Evolutionary conservation across 129 eudicot genomes (phyloP).

Genomic region (Deinandra increscens): DNA sequence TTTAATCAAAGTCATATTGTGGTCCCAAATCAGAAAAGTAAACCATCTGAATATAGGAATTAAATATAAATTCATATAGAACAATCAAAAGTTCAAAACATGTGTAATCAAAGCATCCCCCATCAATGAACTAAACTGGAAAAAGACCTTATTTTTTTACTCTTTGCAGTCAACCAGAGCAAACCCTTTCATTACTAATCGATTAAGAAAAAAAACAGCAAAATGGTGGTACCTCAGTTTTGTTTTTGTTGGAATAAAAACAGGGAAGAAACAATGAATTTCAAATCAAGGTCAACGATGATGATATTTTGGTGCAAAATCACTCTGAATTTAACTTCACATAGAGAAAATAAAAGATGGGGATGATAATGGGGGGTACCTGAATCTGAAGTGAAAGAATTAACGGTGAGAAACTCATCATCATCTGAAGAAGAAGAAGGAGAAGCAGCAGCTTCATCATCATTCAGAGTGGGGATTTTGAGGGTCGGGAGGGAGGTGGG

Average conservation of each 20-base stretch:
- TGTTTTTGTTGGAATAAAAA: no score
- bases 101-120: neutral
- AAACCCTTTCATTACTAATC: neutral
- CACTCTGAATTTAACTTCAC: conserved; percentile 1
- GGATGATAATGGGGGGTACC: conserved; percentile 47
- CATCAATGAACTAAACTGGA: conserved; percentile 2
- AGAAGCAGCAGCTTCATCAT: no score
- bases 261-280: neutral
- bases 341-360: neutral
- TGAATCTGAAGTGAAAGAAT: conserved; percentile 64
- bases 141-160: no score
- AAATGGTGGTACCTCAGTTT: neutral
- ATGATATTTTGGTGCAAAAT: conserved; percentile 25
- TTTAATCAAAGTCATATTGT: conserved; percentile 10
- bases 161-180: neutral
- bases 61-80: neutral
- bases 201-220: neutral
- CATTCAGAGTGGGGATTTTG: conserved; percentile 31
- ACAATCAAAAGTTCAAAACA: neutral
- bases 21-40: conserved; percentile 33
- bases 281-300: conserved; percentile 8
- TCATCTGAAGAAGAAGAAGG: conserved; percentile 54
- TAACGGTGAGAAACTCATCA: conserved; percentile 79
- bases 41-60: conserved; percentile 8
- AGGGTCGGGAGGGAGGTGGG: conserved; percentile 54